Evolutionary conservation across 768 basidiomycete genomes (phyloP).

Genomic region (Daedaleopsis nitida): DNA sequence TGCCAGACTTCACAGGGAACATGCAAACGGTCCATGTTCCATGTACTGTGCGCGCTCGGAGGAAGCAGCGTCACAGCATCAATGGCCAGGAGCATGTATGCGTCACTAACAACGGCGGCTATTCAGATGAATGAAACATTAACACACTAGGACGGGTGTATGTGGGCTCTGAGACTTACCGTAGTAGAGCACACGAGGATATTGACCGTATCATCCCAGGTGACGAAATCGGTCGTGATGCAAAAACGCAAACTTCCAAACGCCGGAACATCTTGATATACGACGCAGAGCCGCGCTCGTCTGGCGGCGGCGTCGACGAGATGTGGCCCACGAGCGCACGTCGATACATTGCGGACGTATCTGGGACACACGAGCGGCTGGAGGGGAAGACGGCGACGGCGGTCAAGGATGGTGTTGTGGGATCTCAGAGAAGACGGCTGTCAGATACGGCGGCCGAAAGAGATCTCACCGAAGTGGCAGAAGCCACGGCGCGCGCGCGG

Average conservation of each 20-base stretch:
- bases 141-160: not conserved
- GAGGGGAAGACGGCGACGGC: not conserved
- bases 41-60: not conserved
- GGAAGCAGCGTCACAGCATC: not conserved
- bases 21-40: not conserved
- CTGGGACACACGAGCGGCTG: not conserved
- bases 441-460: not conserved
- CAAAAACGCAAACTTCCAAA: not conserved
- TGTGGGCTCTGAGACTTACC: not conserved
- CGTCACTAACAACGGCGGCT: too few relatives aligned
- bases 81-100: not conserved
- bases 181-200: not conserved
- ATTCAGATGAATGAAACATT: not conserved
- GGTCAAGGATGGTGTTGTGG: not conserved
- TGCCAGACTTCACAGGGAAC: not conserved
- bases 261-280: not conserved
- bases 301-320: not conserved
- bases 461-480: not conserved
- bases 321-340: not conserved
- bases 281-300: not conserved
- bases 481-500: not conserved
- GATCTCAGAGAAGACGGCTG: not conserved
- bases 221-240: not conserved
- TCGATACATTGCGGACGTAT: not conserved
- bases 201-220: not conserved